Evolutionary conservation across 345 rosid genomes (phyloP).

Genomic region (Toxicodendron radicans): DNA sequence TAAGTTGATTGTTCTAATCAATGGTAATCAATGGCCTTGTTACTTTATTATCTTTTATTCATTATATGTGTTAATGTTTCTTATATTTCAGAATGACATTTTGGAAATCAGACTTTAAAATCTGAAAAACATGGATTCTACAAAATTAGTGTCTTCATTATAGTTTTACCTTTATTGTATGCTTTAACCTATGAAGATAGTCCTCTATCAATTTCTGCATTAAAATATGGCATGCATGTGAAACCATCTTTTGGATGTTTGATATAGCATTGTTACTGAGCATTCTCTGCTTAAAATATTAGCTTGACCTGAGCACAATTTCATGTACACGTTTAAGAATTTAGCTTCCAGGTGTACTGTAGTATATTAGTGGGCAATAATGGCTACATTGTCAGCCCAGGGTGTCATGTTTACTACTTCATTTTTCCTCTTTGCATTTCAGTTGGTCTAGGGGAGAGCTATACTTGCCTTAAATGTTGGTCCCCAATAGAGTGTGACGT

Average conservation of each 20-base stretch:
- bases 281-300: background rate
- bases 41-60: background rate
- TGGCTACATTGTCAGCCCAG: background rate
- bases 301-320: slow-evolving; percentile 2
- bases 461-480: background rate
- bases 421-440: background rate
- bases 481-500: background rate
- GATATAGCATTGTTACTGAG: slow-evolving; percentile 4
- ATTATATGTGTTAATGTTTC: background rate
- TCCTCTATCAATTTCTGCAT: background rate
- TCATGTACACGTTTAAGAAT: background rate
- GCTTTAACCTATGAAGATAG: background rate
- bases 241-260: background rate
- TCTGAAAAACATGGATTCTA: background rate
- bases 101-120: background rate
- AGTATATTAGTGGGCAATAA: background rate
- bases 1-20: slow-evolving; percentile 70
- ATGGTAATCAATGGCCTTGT: slow-evolving; percentile 45
- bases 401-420: background rate
- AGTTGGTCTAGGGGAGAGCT: background rate
- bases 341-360: background rate
- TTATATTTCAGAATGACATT: background rate
- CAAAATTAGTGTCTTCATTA: background rate
- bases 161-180: background rate
- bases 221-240: background rate